Evolutionary conservation across 2,329 filamentous ascomycete genomes (phyloP), one percentile per base, ranked within the genome.

Genomic region (Keithomyces neogunnii): DNA sequence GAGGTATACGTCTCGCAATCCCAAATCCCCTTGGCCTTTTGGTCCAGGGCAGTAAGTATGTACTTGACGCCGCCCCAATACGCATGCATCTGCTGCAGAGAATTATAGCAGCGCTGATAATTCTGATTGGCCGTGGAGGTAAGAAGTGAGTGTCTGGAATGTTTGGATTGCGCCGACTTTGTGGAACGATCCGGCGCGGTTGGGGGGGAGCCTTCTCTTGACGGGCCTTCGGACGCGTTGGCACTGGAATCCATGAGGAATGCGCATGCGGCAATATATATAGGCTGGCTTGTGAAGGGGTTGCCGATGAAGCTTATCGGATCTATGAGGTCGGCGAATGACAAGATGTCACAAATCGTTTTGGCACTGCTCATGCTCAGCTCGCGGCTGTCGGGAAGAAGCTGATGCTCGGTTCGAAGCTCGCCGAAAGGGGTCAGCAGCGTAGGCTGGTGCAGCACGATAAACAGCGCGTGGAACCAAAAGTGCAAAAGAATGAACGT

Each of bases 21-120:
- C 67, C 85, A 88, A 38, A 92, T 88, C 1, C 89, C 89, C 64
- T 92, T 89, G 11, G 88, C 84, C 64, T 93, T 93, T 59, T 95
- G 89, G 59, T 95, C 88, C 9, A 95, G 72, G 0, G 89, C 88
- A 0, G 88, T 92, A 38, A 95, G 70, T 39, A 95, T 95, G 63
- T 95, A 95, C 52, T 88, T 85, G 30, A 89, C 85, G 6, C 89
- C 89, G 36, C 86, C 86, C 89, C 89, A 95, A 62, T 93, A 93
- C 1, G 78, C 77, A 58, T 93, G 82, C n/a, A 95, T 73, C 45
- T 88, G 84, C 58, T 91, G 83, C 9, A 95, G 68, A 0, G 88
- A 88, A 62, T 89, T 88, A 65, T 93, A 92, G 63, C 89, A 95
- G 7, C 85, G 77, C 62, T 92, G 88, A 59, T 95, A 95, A 59